Conservation (phyloP, 108 stramenopile species). For the Discostella pseudostelligera region DNA sequence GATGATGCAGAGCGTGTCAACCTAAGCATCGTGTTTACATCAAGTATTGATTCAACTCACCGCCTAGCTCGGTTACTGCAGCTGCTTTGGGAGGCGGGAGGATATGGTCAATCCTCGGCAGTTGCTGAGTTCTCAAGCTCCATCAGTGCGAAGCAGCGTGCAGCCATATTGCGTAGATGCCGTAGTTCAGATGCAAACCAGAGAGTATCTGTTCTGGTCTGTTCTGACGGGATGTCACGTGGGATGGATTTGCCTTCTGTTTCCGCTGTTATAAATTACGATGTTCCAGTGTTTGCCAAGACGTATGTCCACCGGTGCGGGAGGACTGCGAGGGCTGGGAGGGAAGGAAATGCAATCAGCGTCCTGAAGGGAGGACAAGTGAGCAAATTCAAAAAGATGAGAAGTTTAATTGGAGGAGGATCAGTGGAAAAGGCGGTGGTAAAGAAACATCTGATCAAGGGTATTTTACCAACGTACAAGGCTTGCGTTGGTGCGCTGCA, state of each 20-base stretch:
- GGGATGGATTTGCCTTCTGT: conserved; percentile 81
- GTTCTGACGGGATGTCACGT: conserved; percentile 86
- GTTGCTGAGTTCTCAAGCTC: conserved; percentile 79
- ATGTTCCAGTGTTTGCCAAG: conserved; percentile 80
- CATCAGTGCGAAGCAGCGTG: conserved; percentile 63
- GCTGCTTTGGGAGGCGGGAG: conserved; percentile 65
- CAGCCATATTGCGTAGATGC: conserved; percentile 64
- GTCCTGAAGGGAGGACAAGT: conserved; percentile 75
- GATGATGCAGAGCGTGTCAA: conserved; percentile 9
- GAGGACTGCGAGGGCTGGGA: conserved; percentile 80
- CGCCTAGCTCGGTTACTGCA: conserved; percentile 87
- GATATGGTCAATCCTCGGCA: conserved; percentile 40
- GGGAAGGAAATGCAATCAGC: conserved; percentile 63
- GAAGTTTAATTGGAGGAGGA: conserved; percentile 59
- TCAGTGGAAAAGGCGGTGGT: conserved; percentile 32
- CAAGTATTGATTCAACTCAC: conserved; percentile 94
- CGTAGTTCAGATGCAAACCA: conserved; percentile 36
- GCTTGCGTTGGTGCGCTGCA: conserved; percentile 54
- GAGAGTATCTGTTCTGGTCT: conserved; percentile 62
- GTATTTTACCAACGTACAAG: conserved; percentile 51
- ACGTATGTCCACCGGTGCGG: conserved; percentile 87
- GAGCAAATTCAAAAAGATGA: conserved; percentile 61
- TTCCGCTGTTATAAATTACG: conserved; percentile 72
- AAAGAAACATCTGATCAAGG: conserved; percentile 60
- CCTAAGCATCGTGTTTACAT: conserved; percentile 88